phyloP scores from a whole-genome alignment of 306 rosid species.

The Amphicarpaea edgeworthii region DNA sequence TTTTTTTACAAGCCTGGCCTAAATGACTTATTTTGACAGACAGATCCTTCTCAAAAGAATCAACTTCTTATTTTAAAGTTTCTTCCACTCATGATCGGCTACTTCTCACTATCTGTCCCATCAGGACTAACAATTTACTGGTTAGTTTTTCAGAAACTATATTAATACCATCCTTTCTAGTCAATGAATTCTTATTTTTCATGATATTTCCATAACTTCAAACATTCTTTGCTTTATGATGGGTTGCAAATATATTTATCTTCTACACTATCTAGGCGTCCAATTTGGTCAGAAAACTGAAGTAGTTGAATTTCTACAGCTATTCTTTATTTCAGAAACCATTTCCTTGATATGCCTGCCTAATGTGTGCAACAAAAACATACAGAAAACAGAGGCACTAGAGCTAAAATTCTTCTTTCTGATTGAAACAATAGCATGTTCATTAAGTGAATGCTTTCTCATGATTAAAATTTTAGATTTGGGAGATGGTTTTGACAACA shows the following conservation, averaged over 20 bases:
- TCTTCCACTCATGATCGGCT: slow-evolving; percentile 99
- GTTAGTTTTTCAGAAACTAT: slow-evolving; percentile 63
- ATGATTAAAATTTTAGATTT: slow-evolving; percentile 10
- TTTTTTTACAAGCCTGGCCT: slow-evolving; percentile 40
- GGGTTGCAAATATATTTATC: slow-evolving; percentile 8
- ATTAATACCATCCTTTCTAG: slow-evolving; percentile 26
- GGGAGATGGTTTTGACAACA: slow-evolving; percentile 7
- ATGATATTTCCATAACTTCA: slow-evolving; percentile 25
- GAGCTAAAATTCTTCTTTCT: slow-evolving; percentile 27
- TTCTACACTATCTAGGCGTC: slow-evolving; percentile 23
- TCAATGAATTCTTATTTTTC: background rate
- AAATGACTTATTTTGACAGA: slow-evolving; percentile 68
- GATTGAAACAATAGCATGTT: slow-evolving; percentile 23
- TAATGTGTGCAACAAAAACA: slow-evolving; percentile 9
- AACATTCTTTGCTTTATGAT: slow-evolving; percentile 31
- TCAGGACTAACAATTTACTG: slow-evolving; percentile 98
- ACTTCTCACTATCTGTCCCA: slow-evolving; percentile 97
- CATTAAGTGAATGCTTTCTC: slow-evolving; percentile 29
- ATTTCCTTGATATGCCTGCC: slow-evolving; percentile 29
- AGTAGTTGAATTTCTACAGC: background rate
- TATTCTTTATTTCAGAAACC: slow-evolving; percentile 4
- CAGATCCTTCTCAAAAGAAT: slow-evolving; percentile 94
- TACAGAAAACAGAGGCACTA: background rate
- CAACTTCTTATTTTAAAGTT: slow-evolving; percentile 91
- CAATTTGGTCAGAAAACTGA: slow-evolving; percentile 34